These are phyloP conservation scores for Tagetes patula DNA, from an alignment of 129 eudicot species.

Conservation along the genomic window DNA sequence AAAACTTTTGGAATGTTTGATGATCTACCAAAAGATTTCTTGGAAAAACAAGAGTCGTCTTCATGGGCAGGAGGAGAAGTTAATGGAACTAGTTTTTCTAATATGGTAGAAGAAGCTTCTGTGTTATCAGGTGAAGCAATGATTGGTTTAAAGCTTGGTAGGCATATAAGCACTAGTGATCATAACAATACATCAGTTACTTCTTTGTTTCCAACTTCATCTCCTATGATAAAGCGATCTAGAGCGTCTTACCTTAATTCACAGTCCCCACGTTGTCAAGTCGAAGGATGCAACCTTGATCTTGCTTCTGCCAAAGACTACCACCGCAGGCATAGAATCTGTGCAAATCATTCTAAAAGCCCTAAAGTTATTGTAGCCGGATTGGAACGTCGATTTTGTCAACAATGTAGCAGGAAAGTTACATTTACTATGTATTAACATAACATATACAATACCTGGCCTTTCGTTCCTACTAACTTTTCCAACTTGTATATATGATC, in stretches of 20 bases:
- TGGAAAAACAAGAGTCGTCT: constrained; percentile 35
- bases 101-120: constrained; percentile 38
- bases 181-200: constrained; percentile 22
- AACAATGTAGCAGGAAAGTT: constrained; percentile 74
- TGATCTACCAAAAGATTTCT: constrained; percentile 30
- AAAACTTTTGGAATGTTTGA: constrained; percentile 24
- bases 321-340: constrained; percentile 61
- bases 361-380: constrained; percentile 65
- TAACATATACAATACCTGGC: neutral
- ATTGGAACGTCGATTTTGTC: constrained; percentile 70
- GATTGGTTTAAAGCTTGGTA: constrained; percentile 53
- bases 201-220: constrained; percentile 36
- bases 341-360: constrained; percentile 66
- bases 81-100: constrained; percentile 23
- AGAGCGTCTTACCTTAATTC: constrained; percentile 45
- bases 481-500: constrained; percentile 6
- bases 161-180: constrained; percentile 30
- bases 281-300: constrained; percentile 70
- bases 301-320: constrained; percentile 58
- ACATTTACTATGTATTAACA: neutral
- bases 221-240: constrained; percentile 46
- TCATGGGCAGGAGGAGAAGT: constrained; percentile 33
- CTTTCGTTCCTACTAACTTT: neutral
- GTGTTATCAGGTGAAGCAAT: constrained; percentile 42
- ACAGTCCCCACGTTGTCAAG: constrained; percentile 62